These are phyloP conservation scores for Nakazawaea anatomiae DNA, from an alignment of 805 yeast genomes.

Conservation along the genomic window DNA sequence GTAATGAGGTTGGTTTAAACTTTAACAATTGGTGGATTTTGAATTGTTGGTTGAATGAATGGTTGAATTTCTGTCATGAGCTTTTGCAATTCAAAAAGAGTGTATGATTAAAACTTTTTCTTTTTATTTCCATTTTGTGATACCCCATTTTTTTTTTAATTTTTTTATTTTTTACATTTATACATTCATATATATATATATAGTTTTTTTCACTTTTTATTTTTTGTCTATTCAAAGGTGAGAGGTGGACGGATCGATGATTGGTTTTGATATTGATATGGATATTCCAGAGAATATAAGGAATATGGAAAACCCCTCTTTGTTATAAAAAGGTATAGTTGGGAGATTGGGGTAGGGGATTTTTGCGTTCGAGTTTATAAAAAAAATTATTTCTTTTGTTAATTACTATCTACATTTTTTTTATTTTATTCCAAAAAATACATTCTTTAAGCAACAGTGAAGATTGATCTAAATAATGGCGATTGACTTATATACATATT, in stretches of 20 bases:
- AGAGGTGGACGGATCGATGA: too few species aligned
- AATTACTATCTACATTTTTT: too few species aligned
- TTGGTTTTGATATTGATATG: neutral
- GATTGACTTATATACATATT: too few species aligned
- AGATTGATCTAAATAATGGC: too few species aligned
- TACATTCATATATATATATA: neutral
- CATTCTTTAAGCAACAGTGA: too few species aligned
- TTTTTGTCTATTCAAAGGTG: too few species aligned
- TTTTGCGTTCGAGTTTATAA: too few species aligned
- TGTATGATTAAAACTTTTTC: neutral
- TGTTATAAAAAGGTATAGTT: too few species aligned
- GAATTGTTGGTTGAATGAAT: constrained; percentile 10
- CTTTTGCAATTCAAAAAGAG: constrained; percentile 3
- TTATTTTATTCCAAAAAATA: too few species aligned
- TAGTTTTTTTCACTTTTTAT: neutral
- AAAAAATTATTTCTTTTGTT: too few species aligned
- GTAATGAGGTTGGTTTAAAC: constrained; percentile 1
- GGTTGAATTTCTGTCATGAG: constrained; percentile 8
- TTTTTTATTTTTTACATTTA: neutral
- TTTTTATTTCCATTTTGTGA: neutral
- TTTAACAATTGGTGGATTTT: constrained; percentile 11
- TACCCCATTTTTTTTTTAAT: neutral
- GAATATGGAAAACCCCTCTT: too few species aligned
- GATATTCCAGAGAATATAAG: neutral
- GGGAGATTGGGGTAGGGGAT: too few species aligned